A percentile compares a stretch with the other conserved stretches of the same genome.
phyloP scores from a whole-genome alignment of 1,139 yeast species.

The Spathaspora sp. region DNA sequence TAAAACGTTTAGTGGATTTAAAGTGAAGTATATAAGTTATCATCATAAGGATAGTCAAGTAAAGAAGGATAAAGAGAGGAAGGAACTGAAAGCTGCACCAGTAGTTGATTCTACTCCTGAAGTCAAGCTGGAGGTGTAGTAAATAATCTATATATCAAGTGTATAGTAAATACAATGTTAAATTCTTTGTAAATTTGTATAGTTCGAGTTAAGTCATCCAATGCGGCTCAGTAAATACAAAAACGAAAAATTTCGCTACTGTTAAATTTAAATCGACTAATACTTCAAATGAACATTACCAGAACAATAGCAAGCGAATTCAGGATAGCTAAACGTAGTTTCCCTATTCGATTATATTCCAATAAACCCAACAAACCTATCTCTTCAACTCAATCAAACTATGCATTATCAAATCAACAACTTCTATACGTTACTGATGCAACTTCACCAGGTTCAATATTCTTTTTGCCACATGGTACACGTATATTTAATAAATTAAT shows the following conservation, averaged over 20 bases:
- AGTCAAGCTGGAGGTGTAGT: background rate
- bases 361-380: background rate
- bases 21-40: constrained; percentile 43
- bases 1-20: constrained; percentile 62
- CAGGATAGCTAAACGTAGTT: background rate
- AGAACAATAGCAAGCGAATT: background rate
- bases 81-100: constrained; percentile 4
- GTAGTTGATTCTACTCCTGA: background rate
- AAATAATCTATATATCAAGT: too few relatives aligned
- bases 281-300: background rate
- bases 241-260: background rate
- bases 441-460: constrained; percentile 82
- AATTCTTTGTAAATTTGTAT: background rate
- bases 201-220: too few relatives aligned
- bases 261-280: background rate
- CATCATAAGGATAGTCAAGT: constrained; percentile 17
- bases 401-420: constrained; percentile 60
- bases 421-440: constrained; percentile 74
- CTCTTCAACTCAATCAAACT: constrained; percentile 42
- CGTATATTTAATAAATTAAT: constrained; percentile 77
- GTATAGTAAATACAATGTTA: background rate
- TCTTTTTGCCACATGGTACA: constrained; percentile 91
- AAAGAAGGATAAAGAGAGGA: constrained; percentile 6
- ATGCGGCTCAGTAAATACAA: background rate
- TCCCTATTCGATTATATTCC: background rate